These are phyloP conservation scores for Chytriomyces sp. DNA, from an alignment of 192 early-diverging fungal genomes.

Conservation along the genomic window DNA sequence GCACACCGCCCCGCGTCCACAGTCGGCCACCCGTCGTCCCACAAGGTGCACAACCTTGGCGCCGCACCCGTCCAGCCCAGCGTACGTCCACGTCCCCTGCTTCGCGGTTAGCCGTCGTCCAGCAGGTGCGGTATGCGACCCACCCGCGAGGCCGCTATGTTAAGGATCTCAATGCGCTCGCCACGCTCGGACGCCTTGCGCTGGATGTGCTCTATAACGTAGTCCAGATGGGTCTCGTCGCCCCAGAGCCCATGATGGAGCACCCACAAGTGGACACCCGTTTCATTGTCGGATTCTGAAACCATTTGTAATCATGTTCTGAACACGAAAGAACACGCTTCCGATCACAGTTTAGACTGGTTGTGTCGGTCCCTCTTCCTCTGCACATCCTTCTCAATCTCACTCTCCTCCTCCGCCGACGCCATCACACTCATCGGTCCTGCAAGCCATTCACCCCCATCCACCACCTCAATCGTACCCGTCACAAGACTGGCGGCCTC, in stretches of 20 bases:
- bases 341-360: too few relatives aligned
- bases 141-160: conserved; percentile 24
- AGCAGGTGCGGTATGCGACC: too few relatives aligned
- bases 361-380: conserved; percentile 8
- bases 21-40: conserved; percentile 14
- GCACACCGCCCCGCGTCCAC: conserved; percentile 9
- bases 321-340: too few relatives aligned
- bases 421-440: neutral
- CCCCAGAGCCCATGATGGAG: conserved; percentile 72
- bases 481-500: conserved; percentile 55
- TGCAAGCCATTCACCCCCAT: conserved; percentile 59
- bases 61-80: conserved; percentile 50
- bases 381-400: neutral
- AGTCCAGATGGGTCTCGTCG: conserved; percentile 52
- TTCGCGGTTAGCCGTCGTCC: too few relatives aligned
- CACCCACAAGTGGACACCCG: conserved; percentile 55
- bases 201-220: conserved; percentile 47
- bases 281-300: too few relatives aligned
- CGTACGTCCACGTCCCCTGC: conserved; percentile 42
- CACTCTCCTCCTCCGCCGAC: neutral
- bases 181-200: neutral
- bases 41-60: conserved; percentile 23
- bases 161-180: conserved; percentile 30
- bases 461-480: conserved; percentile 59
- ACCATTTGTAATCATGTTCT: too few relatives aligned